Percentiles rank a stretch among this genome's conserved stretches.
Evolutionary conservation across 176 grass and related monocot species (phyloP).

Genomic region (Carex littledalei): DNA sequence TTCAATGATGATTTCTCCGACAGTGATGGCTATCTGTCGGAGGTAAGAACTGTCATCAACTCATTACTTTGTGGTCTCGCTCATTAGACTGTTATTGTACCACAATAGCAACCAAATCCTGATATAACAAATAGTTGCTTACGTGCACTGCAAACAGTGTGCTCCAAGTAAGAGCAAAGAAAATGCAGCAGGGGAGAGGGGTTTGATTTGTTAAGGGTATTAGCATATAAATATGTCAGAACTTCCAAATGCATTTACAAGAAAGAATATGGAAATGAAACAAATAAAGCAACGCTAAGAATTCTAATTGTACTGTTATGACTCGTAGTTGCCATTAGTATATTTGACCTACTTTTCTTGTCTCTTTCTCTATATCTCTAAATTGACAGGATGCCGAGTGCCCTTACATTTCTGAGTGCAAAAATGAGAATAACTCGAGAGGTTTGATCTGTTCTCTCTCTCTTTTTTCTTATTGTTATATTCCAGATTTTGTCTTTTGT

Average conservation of each 20-base stretch:
- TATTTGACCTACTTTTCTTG: neutral
- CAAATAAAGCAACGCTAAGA: neutral
- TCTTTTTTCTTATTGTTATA: neutral
- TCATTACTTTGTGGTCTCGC: neutral
- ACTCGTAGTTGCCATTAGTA: neutral
- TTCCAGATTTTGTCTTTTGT: neutral
- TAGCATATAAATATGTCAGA: neutral
- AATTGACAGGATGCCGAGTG: conserved; percentile 62
- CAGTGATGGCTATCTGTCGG: conserved; percentile 78
- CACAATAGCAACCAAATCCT: neutral
- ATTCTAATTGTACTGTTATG: neutral
- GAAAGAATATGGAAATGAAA: neutral
- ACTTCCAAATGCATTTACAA: neutral
- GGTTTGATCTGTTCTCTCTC: conserved; percentile 33
- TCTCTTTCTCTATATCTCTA: conserved; percentile 5
- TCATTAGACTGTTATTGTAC: neutral
- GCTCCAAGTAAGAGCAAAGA: neutral
- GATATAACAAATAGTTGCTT: neutral
- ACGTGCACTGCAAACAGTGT: neutral
- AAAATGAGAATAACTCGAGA: conserved; percentile 35
- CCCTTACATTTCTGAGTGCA: conserved; percentile 63
- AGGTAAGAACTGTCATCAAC: conserved; percentile 34
- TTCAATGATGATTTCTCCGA: conserved; percentile 56
- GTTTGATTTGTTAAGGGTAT: neutral
- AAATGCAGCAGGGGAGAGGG: neutral